phyloP scores from a whole-genome alignment of 2,329 filamentous ascomycete genomes.

The Calonectria crousiana region DNA sequence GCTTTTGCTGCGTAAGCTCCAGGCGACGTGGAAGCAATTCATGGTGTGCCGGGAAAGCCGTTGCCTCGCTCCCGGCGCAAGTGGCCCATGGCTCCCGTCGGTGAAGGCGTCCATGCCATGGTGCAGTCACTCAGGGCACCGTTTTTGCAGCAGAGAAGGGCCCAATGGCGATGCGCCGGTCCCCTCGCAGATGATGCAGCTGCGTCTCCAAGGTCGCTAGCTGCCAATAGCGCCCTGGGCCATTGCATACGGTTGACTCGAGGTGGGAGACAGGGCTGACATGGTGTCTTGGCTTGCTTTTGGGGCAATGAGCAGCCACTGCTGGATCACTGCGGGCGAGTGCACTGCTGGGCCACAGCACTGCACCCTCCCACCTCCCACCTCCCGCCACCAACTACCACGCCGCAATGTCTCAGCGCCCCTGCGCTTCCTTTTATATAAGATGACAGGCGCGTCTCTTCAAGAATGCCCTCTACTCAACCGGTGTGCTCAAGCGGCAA shows the following conservation, averaged over 20 bases:
- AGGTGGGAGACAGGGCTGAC: neutral
- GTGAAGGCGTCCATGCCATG: neutral
- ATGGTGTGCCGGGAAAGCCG: neutral
- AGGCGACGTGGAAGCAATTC: neutral
- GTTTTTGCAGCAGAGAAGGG: neutral
- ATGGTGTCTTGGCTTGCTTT: neutral
- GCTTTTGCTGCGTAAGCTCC: neutral
- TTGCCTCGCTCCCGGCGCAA: neutral
- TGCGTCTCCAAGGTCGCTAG: neutral
- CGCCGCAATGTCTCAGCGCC: slow-evolving; percentile 1
- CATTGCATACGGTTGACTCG: neutral
- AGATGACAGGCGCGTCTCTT: neutral
- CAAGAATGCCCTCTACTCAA: neutral
- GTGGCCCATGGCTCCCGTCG: neutral
- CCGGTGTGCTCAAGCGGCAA: neutral
- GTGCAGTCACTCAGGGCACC: neutral
- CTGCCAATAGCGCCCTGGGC: neutral
- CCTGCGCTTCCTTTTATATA: neutral
- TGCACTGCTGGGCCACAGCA: neutral
- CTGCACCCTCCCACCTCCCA: neutral
- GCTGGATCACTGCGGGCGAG: too few relatives aligned
- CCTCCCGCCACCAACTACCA: neutral
- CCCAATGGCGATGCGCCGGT: neutral
- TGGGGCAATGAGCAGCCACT: neutral
- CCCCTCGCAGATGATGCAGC: neutral